These are phyloP conservation scores for Amaranthus palmeri DNA, from an alignment of 148 eudicot genomes.

Conservation along the genomic window DNA sequence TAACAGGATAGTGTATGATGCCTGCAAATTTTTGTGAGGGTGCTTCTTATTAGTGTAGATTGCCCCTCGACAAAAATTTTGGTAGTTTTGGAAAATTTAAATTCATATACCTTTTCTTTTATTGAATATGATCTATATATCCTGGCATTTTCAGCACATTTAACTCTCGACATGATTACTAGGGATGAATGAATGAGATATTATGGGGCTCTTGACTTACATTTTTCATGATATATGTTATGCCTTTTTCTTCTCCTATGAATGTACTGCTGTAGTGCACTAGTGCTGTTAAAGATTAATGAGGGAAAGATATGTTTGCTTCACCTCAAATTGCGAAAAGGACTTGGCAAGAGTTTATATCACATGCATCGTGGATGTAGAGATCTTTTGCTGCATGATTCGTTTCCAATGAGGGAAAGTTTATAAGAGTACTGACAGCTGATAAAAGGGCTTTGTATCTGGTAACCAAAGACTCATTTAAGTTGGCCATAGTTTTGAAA, in stretches of 20 bases:
- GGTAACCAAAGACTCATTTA: no score
- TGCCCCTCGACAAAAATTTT: slow-evolving; percentile 2
- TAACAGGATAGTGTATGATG: slow-evolving; percentile 10
- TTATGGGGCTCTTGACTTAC: background rate
- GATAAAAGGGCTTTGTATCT: background rate
- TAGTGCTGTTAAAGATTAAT: background rate
- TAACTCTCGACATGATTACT: slow-evolving; percentile 11
- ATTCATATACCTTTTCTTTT: slow-evolving; percentile 8
- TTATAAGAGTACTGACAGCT: background rate
- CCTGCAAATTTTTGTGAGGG: slow-evolving; percentile 7
- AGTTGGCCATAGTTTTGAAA: background rate
- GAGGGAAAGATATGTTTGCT: background rate
- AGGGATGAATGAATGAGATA: slow-evolving; percentile 18
- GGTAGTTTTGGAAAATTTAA: slow-evolving; percentile 5
- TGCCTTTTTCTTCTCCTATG: background rate
- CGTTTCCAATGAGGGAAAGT: background rate
- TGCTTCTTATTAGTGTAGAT: slow-evolving; percentile 3
- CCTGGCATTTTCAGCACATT: slow-evolving; percentile 15
- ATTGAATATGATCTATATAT: slow-evolving; percentile 15
- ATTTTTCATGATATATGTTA: background rate
- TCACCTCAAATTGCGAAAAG: background rate
- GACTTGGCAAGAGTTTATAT: background rate
- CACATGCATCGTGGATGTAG: background rate
- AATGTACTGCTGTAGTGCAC: background rate
- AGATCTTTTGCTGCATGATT: background rate